Base-by-base conservation (phyloP, 257 asterid genomes). In the Solanum pinnatisectum region DNA sequence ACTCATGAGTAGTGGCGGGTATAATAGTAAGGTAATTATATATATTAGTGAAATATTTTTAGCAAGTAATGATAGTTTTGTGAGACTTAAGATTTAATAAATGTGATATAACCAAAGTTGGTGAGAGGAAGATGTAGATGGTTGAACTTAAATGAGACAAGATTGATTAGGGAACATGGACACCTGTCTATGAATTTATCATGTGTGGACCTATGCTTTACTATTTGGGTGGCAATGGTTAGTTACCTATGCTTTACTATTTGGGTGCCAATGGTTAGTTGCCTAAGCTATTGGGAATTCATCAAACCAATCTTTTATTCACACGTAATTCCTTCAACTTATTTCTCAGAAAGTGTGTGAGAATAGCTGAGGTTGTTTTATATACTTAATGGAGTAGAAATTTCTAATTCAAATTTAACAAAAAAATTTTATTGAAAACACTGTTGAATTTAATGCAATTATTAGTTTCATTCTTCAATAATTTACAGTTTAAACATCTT, bases 201-300 rank as follows among this genome's bases (percentile, higher is more conserved):
- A 16, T 42, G 56, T 46, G 65, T 46, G 65, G 52, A n/a, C 46
- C 74, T 40, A 65, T 73, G 35, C 71, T 81, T 83, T 59, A 60
- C 44, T 39, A 84, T 63, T 74, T 33, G 36, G 10, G 84, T 87
- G 88, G 91, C 73, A 70, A 77, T 42, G 49, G 52, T 76, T n/a
- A n/a, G n/a, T n/a, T n/a, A n/a, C n/a, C n/a, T n/a, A n/a, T n/a
- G n/a, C n/a, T n/a, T 83, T 59, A 60, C 44, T 39, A 84, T 63
- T 74, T 33, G 36, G 10, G 84, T 87, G 88, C 90, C 73, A 70
- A 77, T 42, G 49, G 52, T 68, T 78, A 30, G 59, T 90, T 87
- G 68, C 91, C 87, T 49, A 27, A 78, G 36, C 52, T 42, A 71
- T 56, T 22, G 90, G 90, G 83, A 84, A 56, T n/a, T 39, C 32